Evolutionary conservation across 2,329 filamentous ascomycete species (phyloP).

Genomic region (Pezicula carpinea): DNA sequence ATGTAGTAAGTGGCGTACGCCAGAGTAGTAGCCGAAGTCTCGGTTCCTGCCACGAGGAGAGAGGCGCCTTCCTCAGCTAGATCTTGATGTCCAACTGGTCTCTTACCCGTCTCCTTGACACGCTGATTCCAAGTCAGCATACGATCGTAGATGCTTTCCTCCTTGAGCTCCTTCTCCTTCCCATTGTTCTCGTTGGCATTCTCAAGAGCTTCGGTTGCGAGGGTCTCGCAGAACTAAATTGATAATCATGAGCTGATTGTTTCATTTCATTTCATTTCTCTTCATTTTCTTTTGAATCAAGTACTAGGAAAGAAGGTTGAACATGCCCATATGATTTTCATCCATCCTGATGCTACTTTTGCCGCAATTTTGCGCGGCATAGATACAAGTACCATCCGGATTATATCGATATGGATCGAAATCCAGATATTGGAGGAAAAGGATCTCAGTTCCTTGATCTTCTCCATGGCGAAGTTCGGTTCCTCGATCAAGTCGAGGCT

Average conservation of each 20-base stretch:
- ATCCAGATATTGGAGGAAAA: neutral
- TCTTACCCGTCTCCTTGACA: neutral
- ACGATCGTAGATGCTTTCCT: neutral
- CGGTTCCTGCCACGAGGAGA: neutral
- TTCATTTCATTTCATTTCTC: neutral
- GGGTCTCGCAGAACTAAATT: neutral
- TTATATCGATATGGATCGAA: neutral
- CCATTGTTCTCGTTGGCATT: neutral
- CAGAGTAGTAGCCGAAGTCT: neutral
- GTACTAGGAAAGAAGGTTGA: too few species aligned
- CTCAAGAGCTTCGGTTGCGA: neutral
- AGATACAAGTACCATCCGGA: neutral
- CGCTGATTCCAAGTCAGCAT: neutral
- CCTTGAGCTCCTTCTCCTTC: neutral
- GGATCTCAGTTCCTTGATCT: neutral
- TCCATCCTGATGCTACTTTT: neutral
- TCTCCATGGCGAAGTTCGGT: neutral
- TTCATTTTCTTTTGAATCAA: too few species aligned
- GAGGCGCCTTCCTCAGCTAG: neutral
- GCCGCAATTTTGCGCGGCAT: neutral
- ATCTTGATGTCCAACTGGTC: neutral
- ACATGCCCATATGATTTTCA: neutral
- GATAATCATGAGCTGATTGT: neutral
- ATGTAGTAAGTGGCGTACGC: neutral
- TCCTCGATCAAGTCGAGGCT: neutral